Base-by-base conservation (phyloP, 2,329 filamentous ascomycete species). In the Orbilia quercus region DNA sequence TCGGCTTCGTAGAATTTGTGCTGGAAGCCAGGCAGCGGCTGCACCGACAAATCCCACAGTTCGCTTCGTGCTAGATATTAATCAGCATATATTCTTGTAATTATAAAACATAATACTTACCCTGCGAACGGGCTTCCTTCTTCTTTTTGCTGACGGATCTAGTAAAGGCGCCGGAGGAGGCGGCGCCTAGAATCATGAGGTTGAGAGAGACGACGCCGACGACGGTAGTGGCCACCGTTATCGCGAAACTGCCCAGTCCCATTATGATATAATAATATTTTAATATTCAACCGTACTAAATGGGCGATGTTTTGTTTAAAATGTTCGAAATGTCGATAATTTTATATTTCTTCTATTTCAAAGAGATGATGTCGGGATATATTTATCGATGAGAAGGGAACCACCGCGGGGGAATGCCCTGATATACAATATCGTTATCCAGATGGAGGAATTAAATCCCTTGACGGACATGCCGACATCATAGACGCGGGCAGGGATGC, bases 1-100 rank as follows among this genome's bases (percentile, higher is more conserved):
- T 51, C 28, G 2, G 40, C 55, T 31, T 73, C 40, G 40, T 50
- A 66, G 60, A 73, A 73, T 16, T 65, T 65, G 23, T 73, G 69
- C 7, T 55, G 42, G 23, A 73, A 73, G n/a, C 69, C 69, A 28
- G 69, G 69, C 20, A 73, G 60, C 34, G 69, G 69, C 34, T 66
- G 69, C 3, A 38, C 25, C 16, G 69, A 73, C 5, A 73, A 48
- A 51, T 73, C 69, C 69, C 69, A 73, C 16, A 73, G 31, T 20
- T 73, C 69, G 25, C 60, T 57, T 42, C 63, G 54, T 2, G 69
- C 69, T 73, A 48, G n/a, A 18, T 54, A 38, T 25, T 14, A 2
- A 11, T n/a, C n/a, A n/a, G n/a, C n/a, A n/a, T n/a, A n/a, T n/a
- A n/a, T n/a, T n/a, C n/a, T n/a, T n/a, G n/a, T n/a, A n/a, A n/a